Conservation (phyloP, 2,329 filamentous ascomycete genomes). For the Exophiala calicioides region DNA sequence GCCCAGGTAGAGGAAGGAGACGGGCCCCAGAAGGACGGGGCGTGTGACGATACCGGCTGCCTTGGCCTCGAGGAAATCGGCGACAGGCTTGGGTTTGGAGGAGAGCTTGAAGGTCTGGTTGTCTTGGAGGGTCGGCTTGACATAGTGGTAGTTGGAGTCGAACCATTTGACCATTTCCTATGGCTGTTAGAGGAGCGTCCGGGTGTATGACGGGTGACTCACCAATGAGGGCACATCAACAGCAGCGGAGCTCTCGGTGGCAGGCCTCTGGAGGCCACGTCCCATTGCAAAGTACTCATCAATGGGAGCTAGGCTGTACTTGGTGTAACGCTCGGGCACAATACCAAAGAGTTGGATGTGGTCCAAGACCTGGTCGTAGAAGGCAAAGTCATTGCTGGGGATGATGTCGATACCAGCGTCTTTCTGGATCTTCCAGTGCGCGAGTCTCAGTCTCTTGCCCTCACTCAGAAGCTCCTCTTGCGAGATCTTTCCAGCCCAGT, state of each 20-base stretch:
- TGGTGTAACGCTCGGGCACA: slow-evolving; percentile 89
- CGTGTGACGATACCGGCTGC: slow-evolving; percentile 90
- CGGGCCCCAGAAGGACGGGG: slow-evolving; percentile 90
- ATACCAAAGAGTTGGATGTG: slow-evolving; percentile 98
- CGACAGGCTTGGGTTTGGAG: slow-evolving; percentile 86
- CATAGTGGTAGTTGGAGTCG: slow-evolving; percentile 99
- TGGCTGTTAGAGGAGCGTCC: slow-evolving; percentile 9
- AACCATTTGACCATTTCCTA: slow-evolving; percentile 99
- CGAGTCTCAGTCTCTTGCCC: slow-evolving; percentile 93
- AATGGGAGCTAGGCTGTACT: slow-evolving; percentile 80
- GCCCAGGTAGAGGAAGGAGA: slow-evolving; percentile 95
- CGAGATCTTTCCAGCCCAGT: slow-evolving; percentile 93
- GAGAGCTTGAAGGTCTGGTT: slow-evolving; percentile 93
- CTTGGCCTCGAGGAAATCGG: slow-evolving; percentile 96
- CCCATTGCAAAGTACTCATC: slow-evolving; percentile 99
- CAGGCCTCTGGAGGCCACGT: slow-evolving; percentile 93
- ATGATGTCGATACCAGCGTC: slow-evolving; percentile 96
- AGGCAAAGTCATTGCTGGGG: slow-evolving; percentile 98
- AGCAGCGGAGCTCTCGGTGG: slow-evolving; percentile 45
- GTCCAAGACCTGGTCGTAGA: slow-evolving; percentile 96
- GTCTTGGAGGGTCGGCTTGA: slow-evolving; percentile 97
- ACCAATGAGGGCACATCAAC: slow-evolving; percentile 86
- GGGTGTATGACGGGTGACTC: slow-evolving; percentile 36
- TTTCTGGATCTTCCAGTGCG: slow-evolving; percentile 99
- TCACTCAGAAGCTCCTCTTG: slow-evolving; percentile 87